Conservation (phyloP, 2,329 filamentous ascomycete species). For the Paracamarosporium sp. region DNA sequence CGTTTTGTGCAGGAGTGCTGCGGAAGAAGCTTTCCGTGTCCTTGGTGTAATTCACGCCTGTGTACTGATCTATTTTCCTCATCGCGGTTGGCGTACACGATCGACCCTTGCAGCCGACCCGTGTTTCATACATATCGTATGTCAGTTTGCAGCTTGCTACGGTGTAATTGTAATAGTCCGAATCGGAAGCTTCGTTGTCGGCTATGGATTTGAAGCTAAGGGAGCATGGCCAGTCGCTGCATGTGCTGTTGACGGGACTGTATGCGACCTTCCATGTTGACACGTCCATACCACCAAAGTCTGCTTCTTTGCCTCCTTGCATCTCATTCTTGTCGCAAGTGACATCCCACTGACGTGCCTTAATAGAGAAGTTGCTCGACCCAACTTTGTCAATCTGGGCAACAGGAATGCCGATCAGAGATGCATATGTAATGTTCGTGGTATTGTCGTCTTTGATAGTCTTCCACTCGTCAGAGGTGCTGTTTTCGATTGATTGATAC, state of each 20-base stretch:
- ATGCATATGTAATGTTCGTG: constrained; percentile 29
- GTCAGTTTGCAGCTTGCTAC: constrained; percentile 24
- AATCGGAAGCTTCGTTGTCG: background rate
- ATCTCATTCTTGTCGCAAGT: constrained; percentile 21
- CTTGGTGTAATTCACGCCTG: constrained; percentile 19
- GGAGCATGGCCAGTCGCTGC: constrained; percentile 25
- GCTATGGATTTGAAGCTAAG: constrained; percentile 26
- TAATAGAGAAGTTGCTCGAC: constrained; percentile 27
- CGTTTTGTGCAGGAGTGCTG: constrained; percentile 8
- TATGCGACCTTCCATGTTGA: constrained; percentile 26
- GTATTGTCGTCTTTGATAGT: constrained; percentile 6
- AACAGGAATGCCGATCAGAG: constrained; percentile 34
- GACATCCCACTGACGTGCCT: constrained; percentile 35
- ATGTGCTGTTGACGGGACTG: constrained; percentile 6
- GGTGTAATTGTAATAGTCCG: constrained; percentile 9
- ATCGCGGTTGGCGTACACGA: constrained; percentile 24
- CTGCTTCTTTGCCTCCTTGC: constrained; percentile 1
- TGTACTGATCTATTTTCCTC: constrained; percentile 26
- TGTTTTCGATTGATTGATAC: constrained; percentile 28
- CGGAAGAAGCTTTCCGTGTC: constrained; percentile 17
- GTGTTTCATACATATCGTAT: constrained; percentile 27
- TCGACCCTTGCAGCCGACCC: constrained; percentile 24
- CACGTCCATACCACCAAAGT: constrained; percentile 11
- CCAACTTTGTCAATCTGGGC: constrained; percentile 12
- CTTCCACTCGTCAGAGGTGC: constrained; percentile 27